Conservation (phyloP, 169 alveolate species). For the Condylostoma magnum region DNA sequence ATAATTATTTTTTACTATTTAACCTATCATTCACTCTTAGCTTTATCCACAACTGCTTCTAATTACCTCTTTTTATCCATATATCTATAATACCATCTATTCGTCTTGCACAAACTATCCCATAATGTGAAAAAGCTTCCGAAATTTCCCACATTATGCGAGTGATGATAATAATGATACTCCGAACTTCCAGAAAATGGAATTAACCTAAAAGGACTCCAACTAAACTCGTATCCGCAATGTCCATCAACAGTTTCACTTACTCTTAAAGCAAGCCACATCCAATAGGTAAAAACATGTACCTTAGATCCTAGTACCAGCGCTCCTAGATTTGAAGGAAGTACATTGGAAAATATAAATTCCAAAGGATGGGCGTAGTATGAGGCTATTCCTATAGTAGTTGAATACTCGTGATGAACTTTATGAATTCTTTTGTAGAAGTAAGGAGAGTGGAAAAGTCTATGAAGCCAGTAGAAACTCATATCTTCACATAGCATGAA, state of each 20-base stretch:
- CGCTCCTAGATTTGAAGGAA: constrained; percentile 54
- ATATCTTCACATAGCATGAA: constrained; percentile 67
- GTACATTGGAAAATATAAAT: constrained; percentile 41
- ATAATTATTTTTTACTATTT: too few species aligned
- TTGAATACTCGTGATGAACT: constrained; percentile 59
- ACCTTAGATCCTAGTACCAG: constrained; percentile 37
- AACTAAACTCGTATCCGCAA: constrained; percentile 70
- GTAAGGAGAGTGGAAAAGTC: constrained; percentile 60
- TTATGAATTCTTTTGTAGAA: constrained; percentile 63
- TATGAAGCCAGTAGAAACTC: constrained; percentile 60
- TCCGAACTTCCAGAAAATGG: constrained; percentile 59
- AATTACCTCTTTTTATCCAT: not conserved
- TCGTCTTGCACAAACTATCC: constrained; percentile 51
- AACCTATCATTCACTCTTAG: too few species aligned
- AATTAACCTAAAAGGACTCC: constrained; percentile 63
- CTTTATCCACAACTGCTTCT: too few species aligned
- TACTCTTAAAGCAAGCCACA: constrained; percentile 47
- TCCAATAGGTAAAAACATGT: constrained; percentile 38
- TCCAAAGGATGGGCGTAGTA: constrained; percentile 73
- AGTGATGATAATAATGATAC: constrained; percentile 64
- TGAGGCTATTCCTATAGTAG: constrained; percentile 54
- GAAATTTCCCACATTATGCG: constrained; percentile 58
- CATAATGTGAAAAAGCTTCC: constrained; percentile 47
- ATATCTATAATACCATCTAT: constrained; percentile 30
- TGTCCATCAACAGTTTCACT: constrained; percentile 72